phyloP scores from a whole-genome alignment of 257 asterid species.

The Ligustrum vulgare region DNA sequence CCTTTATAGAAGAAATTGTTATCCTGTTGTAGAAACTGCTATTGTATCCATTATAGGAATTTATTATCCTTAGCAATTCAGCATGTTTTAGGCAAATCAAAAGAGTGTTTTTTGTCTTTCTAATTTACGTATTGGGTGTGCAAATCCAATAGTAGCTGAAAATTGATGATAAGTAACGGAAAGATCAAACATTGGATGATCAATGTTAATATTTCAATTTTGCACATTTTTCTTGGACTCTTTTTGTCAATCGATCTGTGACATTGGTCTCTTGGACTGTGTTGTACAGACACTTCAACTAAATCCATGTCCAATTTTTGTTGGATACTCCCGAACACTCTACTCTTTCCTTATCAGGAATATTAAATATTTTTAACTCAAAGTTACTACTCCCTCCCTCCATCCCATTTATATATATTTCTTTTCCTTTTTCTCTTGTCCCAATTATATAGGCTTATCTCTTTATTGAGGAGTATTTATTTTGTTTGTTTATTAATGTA shows the following conservation, averaged over 20 bases:
- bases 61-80: not conserved
- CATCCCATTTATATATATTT: too few species aligned
- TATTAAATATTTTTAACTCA: too few species aligned
- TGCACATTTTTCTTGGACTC: not conserved
- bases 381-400: too few species aligned
- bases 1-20: not conserved
- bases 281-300: too few species aligned
- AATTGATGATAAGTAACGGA: not conserved
- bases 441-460: too few species aligned
- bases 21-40: not conserved
- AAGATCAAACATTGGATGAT: conserved; percentile 5
- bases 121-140: not conserved
- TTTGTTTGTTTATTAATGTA: too few species aligned
- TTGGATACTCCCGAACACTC: too few species aligned
- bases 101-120: not conserved
- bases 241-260: not conserved
- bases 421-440: too few species aligned
- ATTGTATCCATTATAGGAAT: not conserved
- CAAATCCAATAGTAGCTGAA: not conserved
- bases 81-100: not conserved
- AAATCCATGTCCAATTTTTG: too few species aligned
- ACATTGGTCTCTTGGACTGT: not conserved
- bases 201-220: not conserved
- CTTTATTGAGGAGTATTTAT: too few species aligned
- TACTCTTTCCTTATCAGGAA: too few species aligned